Base-by-base conservation (phyloP, 345 rosid genomes). In the Salix viminalis region DNA sequence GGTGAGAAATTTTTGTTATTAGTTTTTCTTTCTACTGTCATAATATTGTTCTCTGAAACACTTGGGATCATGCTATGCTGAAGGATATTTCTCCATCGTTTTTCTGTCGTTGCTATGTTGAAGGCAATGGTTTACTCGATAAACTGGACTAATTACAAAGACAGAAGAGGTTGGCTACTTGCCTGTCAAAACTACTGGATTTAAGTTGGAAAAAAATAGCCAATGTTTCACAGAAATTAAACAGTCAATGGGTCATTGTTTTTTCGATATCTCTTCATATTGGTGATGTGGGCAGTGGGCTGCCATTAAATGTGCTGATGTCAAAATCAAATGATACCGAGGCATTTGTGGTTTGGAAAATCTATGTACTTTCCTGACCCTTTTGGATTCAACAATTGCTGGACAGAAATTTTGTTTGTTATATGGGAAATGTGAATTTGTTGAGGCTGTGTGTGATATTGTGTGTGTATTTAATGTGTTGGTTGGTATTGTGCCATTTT, bases 1-100 rank as follows among this genome's bases (percentile, higher is more conserved):
- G 85, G 92, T 90, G 65, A 80, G 82, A 23, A 54, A 18, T 21
- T 67, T 30, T 73, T 48, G 9, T 68, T 72, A 15, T 5, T 67
- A 54, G 67, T 2, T 67, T 48, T 65, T 26, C 36, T 28, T 46
- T 69, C 58, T 48, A 24, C 16, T 16, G 24, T 70, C 48, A 46
- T 76, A 16, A 54, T 58, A 28, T 23, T 16, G 10, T 60, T 58
- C 14, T 56, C 34, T 32, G 3, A 21, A 13, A 54, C 11, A 5
- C 14, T 67, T 75, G 36, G 62, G 58, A 48, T 65, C n/a, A 19
- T 71, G 18, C 65, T 48, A 30, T 56, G 70, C 14, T 39, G 41
- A 6, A 52, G 14, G 18, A 62, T n/a, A 21, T 41, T 65, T 44
- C 34, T 58, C 34, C 9, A 26, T 46, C 10, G 23, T 32, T 37